Conservation (phyloP, 805 yeast genomes). For the Zygosaccharomyces kombuchaensis region DNA sequence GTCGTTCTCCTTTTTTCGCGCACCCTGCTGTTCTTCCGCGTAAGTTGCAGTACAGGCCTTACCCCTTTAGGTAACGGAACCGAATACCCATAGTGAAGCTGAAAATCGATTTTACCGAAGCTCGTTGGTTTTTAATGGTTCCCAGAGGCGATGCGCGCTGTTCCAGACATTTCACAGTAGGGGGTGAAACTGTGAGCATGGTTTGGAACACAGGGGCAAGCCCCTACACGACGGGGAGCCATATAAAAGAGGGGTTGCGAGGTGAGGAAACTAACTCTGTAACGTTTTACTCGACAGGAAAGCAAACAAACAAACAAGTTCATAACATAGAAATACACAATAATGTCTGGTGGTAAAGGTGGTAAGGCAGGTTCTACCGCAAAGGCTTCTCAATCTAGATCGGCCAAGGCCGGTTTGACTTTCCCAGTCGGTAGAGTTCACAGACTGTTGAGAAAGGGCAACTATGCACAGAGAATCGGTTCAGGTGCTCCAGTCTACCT, state of each 20-base stretch:
- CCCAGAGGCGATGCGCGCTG: conserved; percentile 19
- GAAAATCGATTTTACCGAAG: conserved; percentile 15
- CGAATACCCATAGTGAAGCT: conserved; percentile 25
- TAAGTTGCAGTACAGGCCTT: conserved; percentile 16
- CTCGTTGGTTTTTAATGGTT: conserved; percentile 19
- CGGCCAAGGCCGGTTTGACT: conserved; percentile 96
- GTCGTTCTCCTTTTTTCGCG: conserved; percentile 10
- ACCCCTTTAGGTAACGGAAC: conserved; percentile 24
- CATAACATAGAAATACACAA: conserved; percentile 22
- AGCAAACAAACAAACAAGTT: conserved; percentile 6
- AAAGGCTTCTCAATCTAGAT: conserved; percentile 96
- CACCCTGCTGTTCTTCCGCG: not conserved
- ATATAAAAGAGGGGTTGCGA: conserved; percentile 1
- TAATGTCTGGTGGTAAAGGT: conserved; percentile 70
- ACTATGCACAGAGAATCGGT: conserved; percentile 98
- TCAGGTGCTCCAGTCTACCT: conserved; percentile 98
- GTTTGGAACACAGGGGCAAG: not conserved
- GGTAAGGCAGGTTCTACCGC: conserved; percentile 94
- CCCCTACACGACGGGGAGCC: conserved; percentile 1
- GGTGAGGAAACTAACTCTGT: conserved; percentile 2
- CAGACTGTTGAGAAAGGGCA: conserved; percentile 93
- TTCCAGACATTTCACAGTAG: conserved; percentile 31
- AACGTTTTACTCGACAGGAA: not conserved
- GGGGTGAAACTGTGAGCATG: conserved; percentile 21
- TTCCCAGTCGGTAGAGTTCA: conserved; percentile 99